These are phyloP conservation scores for Anisodus tanguticus DNA, from an alignment of 257 asterid genomes.

Conservation along the genomic window DNA sequence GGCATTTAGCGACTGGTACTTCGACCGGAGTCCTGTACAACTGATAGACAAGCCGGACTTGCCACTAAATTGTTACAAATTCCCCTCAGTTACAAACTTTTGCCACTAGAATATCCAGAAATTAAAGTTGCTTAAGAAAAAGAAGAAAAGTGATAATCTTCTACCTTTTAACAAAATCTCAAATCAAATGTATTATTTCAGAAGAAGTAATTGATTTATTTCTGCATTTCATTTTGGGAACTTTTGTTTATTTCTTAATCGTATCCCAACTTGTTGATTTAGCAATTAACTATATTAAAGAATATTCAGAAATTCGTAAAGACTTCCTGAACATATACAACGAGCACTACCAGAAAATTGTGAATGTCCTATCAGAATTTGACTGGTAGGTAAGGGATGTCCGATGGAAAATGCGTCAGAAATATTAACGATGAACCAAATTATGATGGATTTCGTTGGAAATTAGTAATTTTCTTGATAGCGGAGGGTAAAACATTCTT, in stretches of 20 bases:
- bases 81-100: not conserved
- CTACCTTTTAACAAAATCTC: not conserved
- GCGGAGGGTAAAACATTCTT: too few species aligned
- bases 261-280: not conserved
- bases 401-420: too few species aligned
- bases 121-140: not conserved
- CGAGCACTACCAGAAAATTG: too few species aligned
- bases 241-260: not conserved
- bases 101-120: not conserved
- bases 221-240: not conserved
- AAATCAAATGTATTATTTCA: not conserved
- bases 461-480: too few species aligned
- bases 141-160: not conserved
- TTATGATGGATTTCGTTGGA: too few species aligned
- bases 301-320: not conserved
- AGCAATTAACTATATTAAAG: not conserved
- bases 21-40: not conserved
- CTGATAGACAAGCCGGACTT: not conserved
- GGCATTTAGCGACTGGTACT: conserved; percentile 13
- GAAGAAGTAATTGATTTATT: not conserved
- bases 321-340: too few species aligned
- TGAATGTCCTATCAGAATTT: too few species aligned
- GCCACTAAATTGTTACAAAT: conserved; percentile 16
- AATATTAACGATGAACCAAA: too few species aligned
- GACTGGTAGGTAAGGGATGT: too few species aligned